Base-by-base conservation (phyloP, 108 stramenopile genomes). In the Cyclotella sp. region DNA sequence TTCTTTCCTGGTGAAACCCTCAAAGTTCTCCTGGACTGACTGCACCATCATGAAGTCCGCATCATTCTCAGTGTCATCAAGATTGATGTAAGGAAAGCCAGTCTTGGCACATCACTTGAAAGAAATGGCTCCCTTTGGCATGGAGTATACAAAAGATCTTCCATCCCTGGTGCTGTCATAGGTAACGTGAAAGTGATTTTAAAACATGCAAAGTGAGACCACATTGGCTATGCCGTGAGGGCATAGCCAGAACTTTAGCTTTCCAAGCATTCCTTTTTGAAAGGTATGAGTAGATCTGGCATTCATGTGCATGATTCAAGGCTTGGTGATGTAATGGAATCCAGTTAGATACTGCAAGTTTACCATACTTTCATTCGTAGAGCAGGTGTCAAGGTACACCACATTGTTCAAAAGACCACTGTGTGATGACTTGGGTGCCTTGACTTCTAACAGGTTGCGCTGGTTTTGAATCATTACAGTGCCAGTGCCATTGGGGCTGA, bases 151-250 rank as follows among this genome's bases (percentile, higher is more conserved):
- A 11, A 68, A 68, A 4, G 24, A 6, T 7, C 66, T 47, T 15
- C 49, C 66, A 10, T 68, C 16, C 47, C 15, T 68, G 24, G 15
- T 28, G 66, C 66, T 68, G n/a, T 81, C 79, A 45, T 77, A 87
- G 6, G 63, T 42, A 14, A 86, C 69, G 14, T 44, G 57, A 59
- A 24, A 77, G 0, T 54, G 13, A 14, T 76, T 13, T 42, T 73
- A 40, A 8, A 84, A 45, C 14, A 22, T 16, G 18, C 42, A 5
- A 34, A 85, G 57, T 34, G 84, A 85, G 14, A 88, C 39, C 24
- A 88, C 82, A 64, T 88, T 82, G 7, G 81, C 84, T 57, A 85
- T 77, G 21, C 80, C 75, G 0, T 69, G n/a, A n/a, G n/a, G n/a
- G n/a, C n/a, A n/a, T n/a, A n/a, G n/a, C n/a, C n/a, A n/a, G n/a